Evolutionary conservation across 371 early-diverging fungal genomes (phyloP).

Genomic region (Coemansia sp.): DNA sequence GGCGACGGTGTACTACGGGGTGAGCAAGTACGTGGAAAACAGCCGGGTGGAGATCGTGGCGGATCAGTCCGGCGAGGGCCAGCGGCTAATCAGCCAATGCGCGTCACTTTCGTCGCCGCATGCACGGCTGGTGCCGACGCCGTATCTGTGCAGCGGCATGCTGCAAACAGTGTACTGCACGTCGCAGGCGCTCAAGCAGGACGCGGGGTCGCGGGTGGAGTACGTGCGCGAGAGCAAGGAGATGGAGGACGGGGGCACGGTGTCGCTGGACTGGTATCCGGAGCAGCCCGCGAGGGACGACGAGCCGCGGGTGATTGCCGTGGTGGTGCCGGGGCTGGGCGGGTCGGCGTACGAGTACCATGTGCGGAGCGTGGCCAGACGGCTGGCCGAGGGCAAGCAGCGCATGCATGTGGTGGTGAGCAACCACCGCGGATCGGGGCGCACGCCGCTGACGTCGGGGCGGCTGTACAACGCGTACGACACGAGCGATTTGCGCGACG

Average conservation of each 20-base stretch:
- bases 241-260: constrained; percentile 78
- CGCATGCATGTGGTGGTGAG: constrained; percentile 71
- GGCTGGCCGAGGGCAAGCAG: constrained; percentile 44
- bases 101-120: constrained; percentile 17
- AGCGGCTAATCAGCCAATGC: constrained; percentile 11
- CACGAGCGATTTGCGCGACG: constrained; percentile 76
- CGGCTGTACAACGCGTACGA: constrained; percentile 79
- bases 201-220: constrained; percentile 11
- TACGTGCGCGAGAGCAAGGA: constrained; percentile 59
- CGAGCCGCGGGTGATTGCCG: constrained; percentile 60
- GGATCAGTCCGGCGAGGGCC: background rate
- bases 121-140: constrained; percentile 37
- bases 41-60: constrained; percentile 13
- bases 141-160: constrained; percentile 40
- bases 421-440: constrained; percentile 81
- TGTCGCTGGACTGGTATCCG: constrained; percentile 86
- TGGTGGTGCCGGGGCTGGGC: constrained; percentile 86
- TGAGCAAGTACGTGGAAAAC: background rate
- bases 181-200: constrained; percentile 2
- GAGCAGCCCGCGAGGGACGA: constrained; percentile 46
- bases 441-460: constrained; percentile 70
- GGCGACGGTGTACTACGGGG: constrained; percentile 5
- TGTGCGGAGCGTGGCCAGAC: constrained; percentile 69
- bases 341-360: constrained; percentile 81
- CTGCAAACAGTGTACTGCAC: constrained; percentile 47